These are phyloP conservation scores for Logfia minima DNA, from an alignment of 129 eudicot genomes.

Conservation along the genomic window DNA sequence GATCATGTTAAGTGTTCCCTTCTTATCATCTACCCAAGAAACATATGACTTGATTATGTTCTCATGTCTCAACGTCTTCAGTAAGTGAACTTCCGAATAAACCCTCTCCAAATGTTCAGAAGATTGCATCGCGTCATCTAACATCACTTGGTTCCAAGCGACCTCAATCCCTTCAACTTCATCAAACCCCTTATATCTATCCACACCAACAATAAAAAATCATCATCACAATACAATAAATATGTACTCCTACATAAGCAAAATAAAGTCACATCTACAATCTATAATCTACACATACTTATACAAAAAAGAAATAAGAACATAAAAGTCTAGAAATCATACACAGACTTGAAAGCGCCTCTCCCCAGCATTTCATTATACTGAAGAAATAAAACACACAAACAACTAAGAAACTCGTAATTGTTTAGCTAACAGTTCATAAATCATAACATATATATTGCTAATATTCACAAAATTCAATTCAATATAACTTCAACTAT, in stretches of 20 bases:
- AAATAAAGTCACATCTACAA: constrained; percentile 1
- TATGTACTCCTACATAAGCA: neutral
- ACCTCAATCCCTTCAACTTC: constrained; percentile 55
- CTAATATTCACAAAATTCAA: neutral
- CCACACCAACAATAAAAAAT: neutral
- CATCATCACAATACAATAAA: neutral
- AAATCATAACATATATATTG: constrained; percentile 8
- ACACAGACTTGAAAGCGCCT: constrained; percentile 48
- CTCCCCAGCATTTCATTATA: constrained; percentile 48
- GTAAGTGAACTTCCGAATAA: constrained; percentile 35
- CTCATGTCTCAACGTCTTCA: constrained; percentile 48
- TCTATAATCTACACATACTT: constrained; percentile 5
- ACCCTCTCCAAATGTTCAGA: constrained; percentile 30
- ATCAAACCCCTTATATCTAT: constrained; percentile 51
- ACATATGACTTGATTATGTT: constrained; percentile 43
- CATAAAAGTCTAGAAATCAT: constrained; percentile 33
- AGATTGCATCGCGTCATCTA: constrained; percentile 40
- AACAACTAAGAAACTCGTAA: constrained; percentile 30
- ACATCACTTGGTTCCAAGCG: constrained; percentile 48
- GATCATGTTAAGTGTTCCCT: constrained; percentile 52
- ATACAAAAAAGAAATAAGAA: constrained; percentile 3
- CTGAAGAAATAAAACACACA: constrained; percentile 33
- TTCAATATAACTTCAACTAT: neutral
- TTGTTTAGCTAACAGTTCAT: neutral
- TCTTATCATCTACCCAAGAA: constrained; percentile 51